Conservation (phyloP, 495 filamentous ascomycete genomes). For the Trypethelium eluteriae region DNA sequence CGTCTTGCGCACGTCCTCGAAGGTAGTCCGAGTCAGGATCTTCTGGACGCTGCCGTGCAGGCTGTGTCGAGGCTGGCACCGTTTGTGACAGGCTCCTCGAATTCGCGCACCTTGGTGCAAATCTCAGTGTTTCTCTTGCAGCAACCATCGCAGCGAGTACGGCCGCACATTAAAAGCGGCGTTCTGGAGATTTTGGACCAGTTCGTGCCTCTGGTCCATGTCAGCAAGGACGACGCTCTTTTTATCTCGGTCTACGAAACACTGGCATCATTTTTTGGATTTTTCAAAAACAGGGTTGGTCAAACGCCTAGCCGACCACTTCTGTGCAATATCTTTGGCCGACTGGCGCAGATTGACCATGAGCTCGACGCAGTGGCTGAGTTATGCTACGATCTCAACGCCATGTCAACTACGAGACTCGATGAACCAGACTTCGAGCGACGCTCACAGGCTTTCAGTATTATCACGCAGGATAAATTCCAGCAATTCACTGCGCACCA, state of each 20-base stretch:
- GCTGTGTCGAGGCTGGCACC: conserved; percentile 66
- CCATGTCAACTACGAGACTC: conserved; percentile 57
- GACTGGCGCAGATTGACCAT: conserved; percentile 56
- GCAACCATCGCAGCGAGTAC: conserved; percentile 73
- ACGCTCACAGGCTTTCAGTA: conserved; percentile 66
- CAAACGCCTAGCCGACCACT: conserved; percentile 50
- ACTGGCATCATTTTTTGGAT: conserved; percentile 69
- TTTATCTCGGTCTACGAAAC: conserved; percentile 53
- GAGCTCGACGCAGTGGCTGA: conserved; percentile 55
- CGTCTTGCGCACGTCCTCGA: conserved; percentile 56
- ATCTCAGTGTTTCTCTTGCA: conserved; percentile 73
- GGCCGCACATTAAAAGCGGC: conserved; percentile 71
- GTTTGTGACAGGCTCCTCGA: conserved; percentile 58
- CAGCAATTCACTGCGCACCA: conserved; percentile 57
- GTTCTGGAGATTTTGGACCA: conserved; percentile 61
- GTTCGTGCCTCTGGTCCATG: conserved; percentile 30
- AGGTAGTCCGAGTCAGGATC: conserved; percentile 55
- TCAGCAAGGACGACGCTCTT: conserved; percentile 47
- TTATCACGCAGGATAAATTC: conserved; percentile 53
- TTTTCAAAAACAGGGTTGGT: conserved; percentile 63
- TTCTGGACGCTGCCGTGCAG: conserved; percentile 68
- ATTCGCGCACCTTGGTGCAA: conserved; percentile 63
- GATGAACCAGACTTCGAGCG: conserved; percentile 82
- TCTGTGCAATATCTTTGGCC: conserved; percentile 61
- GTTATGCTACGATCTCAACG: conserved; percentile 74